These are phyloP conservation scores for Penicillium ucsense DNA, from an alignment of 495 filamentous ascomycete genomes.

Conservation along the genomic window DNA sequence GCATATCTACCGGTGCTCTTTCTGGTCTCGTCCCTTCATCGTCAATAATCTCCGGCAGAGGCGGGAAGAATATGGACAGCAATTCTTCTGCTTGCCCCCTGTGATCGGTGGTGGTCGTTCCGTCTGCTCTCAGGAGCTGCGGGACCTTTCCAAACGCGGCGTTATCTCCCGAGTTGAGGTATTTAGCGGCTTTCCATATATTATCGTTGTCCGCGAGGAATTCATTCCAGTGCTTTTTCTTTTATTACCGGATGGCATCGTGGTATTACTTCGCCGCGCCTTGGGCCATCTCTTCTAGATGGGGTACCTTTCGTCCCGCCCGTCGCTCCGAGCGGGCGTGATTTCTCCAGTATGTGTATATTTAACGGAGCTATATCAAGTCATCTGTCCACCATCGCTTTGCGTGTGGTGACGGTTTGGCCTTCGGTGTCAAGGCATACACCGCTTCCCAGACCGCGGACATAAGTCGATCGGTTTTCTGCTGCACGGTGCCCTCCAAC, in stretches of 20 bases:
- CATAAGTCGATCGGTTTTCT: constrained; percentile 14
- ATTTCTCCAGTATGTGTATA: constrained; percentile 9
- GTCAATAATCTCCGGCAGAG: constrained; percentile 11
- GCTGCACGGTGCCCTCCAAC: constrained; percentile 10
- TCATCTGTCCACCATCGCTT: constrained; percentile 11
- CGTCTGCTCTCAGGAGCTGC: constrained; percentile 8
- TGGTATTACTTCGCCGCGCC: constrained; percentile 2
- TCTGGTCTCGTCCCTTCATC: constrained; percentile 12
- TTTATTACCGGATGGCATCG: constrained; percentile 16
- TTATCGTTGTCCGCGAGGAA: constrained; percentile 17
- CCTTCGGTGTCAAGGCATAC: constrained; percentile 7
- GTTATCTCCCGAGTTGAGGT: constrained; percentile 10
- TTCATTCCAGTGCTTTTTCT: constrained; percentile 18
- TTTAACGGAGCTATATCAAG: constrained; percentile 4
- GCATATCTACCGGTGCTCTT: constrained; percentile 13
- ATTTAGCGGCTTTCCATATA: constrained; percentile 17
- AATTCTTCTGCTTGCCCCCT: constrained; percentile 14
- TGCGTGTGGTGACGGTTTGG: constrained; percentile 10
- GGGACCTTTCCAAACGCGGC: constrained; percentile 6
- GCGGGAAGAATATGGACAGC: constrained; percentile 20
- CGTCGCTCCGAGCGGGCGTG: constrained; percentile 8
- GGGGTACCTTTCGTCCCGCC: constrained; percentile 6
- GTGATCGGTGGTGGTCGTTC: constrained; percentile 3
- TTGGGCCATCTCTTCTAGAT: constrained; percentile 11
- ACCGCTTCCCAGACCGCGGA: constrained; percentile 1